These are phyloP conservation scores for Eimeria maxima DNA, from an alignment of 169 alveolate genomes.

Conservation along the genomic window DNA sequence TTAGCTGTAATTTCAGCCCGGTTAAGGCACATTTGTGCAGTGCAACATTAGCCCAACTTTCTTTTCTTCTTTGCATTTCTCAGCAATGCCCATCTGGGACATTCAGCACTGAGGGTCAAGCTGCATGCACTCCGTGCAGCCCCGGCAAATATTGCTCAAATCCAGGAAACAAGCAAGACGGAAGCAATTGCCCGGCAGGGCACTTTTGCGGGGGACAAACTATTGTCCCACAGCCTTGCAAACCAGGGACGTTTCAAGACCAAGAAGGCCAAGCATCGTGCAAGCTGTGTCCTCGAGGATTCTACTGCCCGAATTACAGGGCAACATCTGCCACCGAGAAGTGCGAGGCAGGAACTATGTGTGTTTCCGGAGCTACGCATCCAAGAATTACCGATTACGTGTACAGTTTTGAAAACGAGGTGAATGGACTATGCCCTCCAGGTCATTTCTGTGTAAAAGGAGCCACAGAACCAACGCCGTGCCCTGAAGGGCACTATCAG, in stretches of 20 bases:
- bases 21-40: not conserved
- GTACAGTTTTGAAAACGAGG: conserved; percentile 55
- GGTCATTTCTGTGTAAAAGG: conserved; percentile 60
- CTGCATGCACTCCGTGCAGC: conserved; percentile 83
- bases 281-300: conserved; percentile 85
- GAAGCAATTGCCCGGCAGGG: conserved; percentile 76
- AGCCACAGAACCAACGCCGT: conserved; percentile 42
- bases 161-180: conserved; percentile 52
- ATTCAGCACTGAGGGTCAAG: conserved; percentile 35
- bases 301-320: conserved; percentile 87
- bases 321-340: conserved; percentile 84
- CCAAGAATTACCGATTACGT: conserved; percentile 82
- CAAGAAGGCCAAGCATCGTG: conserved; percentile 86
- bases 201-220: conserved; percentile 78
- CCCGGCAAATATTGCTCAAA: conserved; percentile 82
- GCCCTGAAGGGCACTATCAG: conserved; percentile 74
- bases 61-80: not conserved
- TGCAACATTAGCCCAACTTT: no score
- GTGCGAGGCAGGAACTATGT: conserved; percentile 87
- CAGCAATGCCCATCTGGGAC: conserved; percentile 78
- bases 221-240: conserved; percentile 62
- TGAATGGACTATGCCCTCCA: conserved; percentile 70
- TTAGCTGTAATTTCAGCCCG: not conserved
- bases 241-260: conserved; percentile 85
- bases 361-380: conserved; percentile 65